These are phyloP conservation scores for Avena sativa DNA, from an alignment of 176 grass and related monocot species.

Conservation along the genomic window DNA sequence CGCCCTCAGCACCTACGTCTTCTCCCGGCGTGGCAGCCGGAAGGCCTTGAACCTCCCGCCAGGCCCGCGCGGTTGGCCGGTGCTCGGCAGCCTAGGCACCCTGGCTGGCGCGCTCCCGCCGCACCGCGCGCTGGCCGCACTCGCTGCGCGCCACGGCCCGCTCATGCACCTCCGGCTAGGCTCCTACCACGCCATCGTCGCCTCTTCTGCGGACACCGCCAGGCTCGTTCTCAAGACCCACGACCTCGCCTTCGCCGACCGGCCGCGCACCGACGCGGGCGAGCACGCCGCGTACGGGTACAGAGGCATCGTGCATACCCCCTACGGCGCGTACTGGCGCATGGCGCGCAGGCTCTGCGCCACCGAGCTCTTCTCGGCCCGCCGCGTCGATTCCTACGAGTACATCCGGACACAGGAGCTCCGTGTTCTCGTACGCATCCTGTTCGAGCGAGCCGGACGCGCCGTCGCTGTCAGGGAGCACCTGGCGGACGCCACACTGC, in stretches of 20 bases:
- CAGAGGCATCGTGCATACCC: constrained; percentile 60
- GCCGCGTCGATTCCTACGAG: constrained; percentile 55
- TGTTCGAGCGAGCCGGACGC: neutral
- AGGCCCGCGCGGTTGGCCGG: constrained; percentile 64
- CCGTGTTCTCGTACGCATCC: constrained; percentile 20
- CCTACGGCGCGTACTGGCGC: constrained; percentile 67
- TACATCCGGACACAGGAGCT: constrained; percentile 56
- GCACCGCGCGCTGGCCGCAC: constrained; percentile 57
- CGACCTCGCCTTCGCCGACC: constrained; percentile 59
- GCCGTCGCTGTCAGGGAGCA: constrained; percentile 49
- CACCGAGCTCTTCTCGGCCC: constrained; percentile 67
- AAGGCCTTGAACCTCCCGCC: constrained; percentile 55
- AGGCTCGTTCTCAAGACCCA: constrained; percentile 74
- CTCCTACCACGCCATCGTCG: constrained; percentile 63
- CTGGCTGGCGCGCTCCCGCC: constrained; percentile 49
- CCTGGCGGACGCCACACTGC: constrained; percentile 47
- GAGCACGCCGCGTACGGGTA: constrained; percentile 55
- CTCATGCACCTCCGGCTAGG: constrained; percentile 73
- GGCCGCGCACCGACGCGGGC: constrained; percentile 55
- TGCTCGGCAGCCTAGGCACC: constrained; percentile 61
- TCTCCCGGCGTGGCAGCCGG: neutral
- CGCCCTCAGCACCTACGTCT: neutral
- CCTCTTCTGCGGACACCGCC: constrained; percentile 54
- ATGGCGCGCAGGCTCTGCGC: constrained; percentile 63
- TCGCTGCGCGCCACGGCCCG: constrained; percentile 55